Percentiles rank a stretch among this genome's conserved stretches.
These are phyloP conservation scores for Prunus yedoensis DNA, from an alignment of 331 rosid species.

Conservation along the genomic window DNA sequence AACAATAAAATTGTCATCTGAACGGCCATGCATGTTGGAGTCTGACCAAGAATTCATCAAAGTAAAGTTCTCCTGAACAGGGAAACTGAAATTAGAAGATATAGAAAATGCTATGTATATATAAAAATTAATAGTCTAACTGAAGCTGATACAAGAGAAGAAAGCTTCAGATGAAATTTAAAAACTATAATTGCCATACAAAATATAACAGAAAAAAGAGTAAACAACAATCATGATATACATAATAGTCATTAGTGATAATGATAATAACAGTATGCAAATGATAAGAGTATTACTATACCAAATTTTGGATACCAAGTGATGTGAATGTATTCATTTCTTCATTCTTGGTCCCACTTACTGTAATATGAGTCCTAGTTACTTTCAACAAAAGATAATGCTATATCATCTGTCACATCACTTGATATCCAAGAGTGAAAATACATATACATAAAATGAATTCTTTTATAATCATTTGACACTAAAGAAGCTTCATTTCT, in stretches of 20 bases:
- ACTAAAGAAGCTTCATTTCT: not conserved
- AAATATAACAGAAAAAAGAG: not conserved
- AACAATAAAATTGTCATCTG: slow-evolving; percentile 41
- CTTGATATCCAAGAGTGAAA: not conserved
- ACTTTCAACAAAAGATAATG: not conserved
- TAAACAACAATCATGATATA: not conserved
- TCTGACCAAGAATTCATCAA: slow-evolving; percentile 50
- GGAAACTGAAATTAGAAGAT: slow-evolving; percentile 26
- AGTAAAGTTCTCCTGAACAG: slow-evolving; percentile 48
- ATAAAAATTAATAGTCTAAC: not conserved
- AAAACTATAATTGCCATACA: not conserved
- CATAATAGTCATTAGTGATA: not conserved
- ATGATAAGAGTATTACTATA: not conserved
- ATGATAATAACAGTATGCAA: not conserved
- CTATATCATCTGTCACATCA: not conserved
- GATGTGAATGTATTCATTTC: not conserved
- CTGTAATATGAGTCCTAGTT: not conserved
- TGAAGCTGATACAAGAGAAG: not conserved
- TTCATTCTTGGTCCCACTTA: not conserved
- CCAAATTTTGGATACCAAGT: slow-evolving; percentile 1
- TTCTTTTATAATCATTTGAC: not conserved
- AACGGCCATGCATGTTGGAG: slow-evolving; percentile 36
- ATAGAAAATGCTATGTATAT: slow-evolving; percentile 12
- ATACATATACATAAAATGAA: not conserved
- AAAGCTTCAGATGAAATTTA: not conserved